These are phyloP conservation scores for Epichloe sylvatica DNA, from an alignment of 2,329 filamentous ascomycete species.

Conservation along the genomic window DNA sequence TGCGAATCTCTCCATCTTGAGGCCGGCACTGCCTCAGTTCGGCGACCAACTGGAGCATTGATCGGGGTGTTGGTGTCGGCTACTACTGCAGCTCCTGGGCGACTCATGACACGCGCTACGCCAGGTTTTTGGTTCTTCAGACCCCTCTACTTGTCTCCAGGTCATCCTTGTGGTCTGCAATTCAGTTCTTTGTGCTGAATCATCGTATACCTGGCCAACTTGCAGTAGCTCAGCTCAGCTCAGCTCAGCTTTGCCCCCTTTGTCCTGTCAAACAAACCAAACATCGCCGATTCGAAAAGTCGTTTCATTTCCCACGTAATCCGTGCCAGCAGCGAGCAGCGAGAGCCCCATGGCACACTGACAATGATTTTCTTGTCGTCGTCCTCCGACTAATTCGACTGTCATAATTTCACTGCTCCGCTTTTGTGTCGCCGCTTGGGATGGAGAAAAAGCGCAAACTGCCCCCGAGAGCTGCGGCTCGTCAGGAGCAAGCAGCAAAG, in stretches of 20 bases:
- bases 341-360: conserved; percentile 15
- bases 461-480: conserved; percentile 47
- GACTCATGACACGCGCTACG: background rate
- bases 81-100: background rate
- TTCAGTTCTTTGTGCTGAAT: no score
- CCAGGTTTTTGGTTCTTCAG: background rate
- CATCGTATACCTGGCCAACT: no score
- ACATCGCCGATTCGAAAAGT: no score
- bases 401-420: background rate
- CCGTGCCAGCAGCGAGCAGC: background rate
- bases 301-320: background rate
- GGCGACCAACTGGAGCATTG: conserved; percentile 6
- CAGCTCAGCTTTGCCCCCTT: no score
- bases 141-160: no score
- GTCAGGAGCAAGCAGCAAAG: conserved; percentile 46
- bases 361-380: conserved; percentile 16
- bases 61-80: conserved; percentile 1
- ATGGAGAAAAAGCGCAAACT: conserved; percentile 57
- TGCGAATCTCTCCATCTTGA: background rate
- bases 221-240: no score
- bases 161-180: background rate
- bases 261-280: no score
- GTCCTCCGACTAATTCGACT: conserved; percentile 4
- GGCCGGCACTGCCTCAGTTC: conserved; percentile 1
- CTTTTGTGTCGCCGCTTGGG: background rate